Evolutionary conservation across 306 rosid species (phyloP).

Genomic region (Medicago lupulina): DNA sequence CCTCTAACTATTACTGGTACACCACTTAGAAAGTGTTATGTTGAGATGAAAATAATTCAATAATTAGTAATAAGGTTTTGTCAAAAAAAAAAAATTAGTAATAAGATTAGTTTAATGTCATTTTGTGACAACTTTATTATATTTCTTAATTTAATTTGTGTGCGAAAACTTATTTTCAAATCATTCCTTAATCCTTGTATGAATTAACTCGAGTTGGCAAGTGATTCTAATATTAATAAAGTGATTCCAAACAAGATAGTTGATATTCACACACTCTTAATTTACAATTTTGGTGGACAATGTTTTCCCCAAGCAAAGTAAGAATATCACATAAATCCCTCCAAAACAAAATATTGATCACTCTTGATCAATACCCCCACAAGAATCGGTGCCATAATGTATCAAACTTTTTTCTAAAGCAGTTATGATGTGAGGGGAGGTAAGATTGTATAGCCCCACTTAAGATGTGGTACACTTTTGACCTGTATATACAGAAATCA

Average conservation of each 20-base stretch:
- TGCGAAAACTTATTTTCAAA: too few species aligned
- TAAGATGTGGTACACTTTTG: conserved; percentile 15
- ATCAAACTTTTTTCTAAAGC: conserved; percentile 22
- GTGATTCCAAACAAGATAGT: neutral
- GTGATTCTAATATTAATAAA: neutral
- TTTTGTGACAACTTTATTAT: too few species aligned
- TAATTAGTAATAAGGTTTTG: too few species aligned
- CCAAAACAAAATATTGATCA: neutral
- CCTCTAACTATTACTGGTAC: too few species aligned
- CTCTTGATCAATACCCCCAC: conserved; percentile 6
- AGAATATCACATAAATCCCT: neutral
- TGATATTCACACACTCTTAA: neutral
- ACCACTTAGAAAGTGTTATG: too few species aligned
- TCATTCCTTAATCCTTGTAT: too few species aligned
- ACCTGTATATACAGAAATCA: neutral
- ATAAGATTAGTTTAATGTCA: too few species aligned
- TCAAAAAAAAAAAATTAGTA: too few species aligned
- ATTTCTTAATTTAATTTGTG: too few species aligned
- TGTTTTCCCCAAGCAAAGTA: neutral
- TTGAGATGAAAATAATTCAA: too few species aligned
- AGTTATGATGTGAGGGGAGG: conserved; percentile 1
- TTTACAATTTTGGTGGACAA: neutral
- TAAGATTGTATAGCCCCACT: conserved; percentile 22
- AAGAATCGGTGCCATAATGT: conserved; percentile 15
- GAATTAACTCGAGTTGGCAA: neutral